A percentile compares a stretch with the other conserved stretches of the same genome.
phyloP scores from a whole-genome alignment of 2,329 filamentous ascomycete species.

The Tricladium varicosporioides region DNA sequence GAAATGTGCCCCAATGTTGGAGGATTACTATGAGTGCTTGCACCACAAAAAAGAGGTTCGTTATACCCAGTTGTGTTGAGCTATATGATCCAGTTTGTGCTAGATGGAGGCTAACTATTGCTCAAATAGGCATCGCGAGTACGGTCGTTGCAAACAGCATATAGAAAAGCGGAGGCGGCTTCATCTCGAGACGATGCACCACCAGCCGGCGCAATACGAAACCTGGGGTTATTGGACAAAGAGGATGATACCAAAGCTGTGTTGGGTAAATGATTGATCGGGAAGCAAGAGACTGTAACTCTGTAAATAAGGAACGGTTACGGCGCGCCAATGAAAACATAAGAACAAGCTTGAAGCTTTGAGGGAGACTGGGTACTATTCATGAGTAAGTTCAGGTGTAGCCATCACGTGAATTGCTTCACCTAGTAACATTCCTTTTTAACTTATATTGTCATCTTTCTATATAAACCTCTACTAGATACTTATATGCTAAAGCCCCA shows the following conservation, averaged over 20 bases:
- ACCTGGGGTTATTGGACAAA: slow-evolving; percentile 78
- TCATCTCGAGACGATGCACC: slow-evolving; percentile 78
- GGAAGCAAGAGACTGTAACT: slow-evolving; percentile 4
- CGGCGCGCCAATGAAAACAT: not conserved
- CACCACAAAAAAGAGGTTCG: slow-evolving; percentile 98
- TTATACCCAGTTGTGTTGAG: not conserved
- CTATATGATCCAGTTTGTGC: no score
- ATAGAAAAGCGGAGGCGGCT: slow-evolving; percentile 74
- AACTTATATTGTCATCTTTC: no score
- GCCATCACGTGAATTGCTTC: not conserved
- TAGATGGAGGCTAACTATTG: slow-evolving; percentile 4
- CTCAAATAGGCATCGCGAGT: slow-evolving; percentile 64
- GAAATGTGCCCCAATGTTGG: slow-evolving; percentile 80
- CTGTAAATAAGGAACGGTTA: slow-evolving; percentile 32
- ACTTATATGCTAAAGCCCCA: no score
- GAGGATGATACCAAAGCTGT: slow-evolving; percentile 73
- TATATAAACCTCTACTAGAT: no score
- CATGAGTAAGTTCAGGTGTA: not conserved
- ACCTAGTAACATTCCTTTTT: no score
- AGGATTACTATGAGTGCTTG: slow-evolving; percentile 98
- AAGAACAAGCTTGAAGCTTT: not conserved
- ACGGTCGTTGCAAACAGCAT: slow-evolving; percentile 76
- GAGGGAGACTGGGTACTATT: not conserved
- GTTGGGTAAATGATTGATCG: slow-evolving; percentile 34
- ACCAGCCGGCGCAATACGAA: slow-evolving; percentile 82